Percentiles rank a stretch among this genome's conserved stretches.
phyloP scores from a whole-genome alignment of 139 green algal species.

The Pleodorina starrii region DNA sequence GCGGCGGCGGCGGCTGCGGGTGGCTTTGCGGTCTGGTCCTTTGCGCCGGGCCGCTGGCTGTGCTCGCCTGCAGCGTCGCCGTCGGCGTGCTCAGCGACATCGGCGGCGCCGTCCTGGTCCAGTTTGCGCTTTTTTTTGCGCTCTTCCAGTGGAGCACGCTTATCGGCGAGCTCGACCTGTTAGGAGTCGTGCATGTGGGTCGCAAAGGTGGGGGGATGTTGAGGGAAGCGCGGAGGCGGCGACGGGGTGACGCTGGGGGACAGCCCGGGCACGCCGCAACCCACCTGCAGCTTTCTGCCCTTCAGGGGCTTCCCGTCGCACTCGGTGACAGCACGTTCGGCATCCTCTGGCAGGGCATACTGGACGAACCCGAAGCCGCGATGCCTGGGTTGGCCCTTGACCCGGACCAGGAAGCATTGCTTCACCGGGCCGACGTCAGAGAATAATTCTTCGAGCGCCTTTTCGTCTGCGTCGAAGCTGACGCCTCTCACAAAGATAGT shows the following conservation, averaged over 20 bases:
- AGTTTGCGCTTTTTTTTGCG: conserved; percentile 68
- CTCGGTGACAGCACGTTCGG: conserved; percentile 77
- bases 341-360: conserved; percentile 90
- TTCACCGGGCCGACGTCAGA: conserved; percentile 86
- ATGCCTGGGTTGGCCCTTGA: conserved; percentile 69
- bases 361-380: conserved; percentile 91
- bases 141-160: conserved; percentile 77
- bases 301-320: conserved; percentile 74
- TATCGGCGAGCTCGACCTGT: conserved; percentile 83
- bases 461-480: conserved; percentile 71
- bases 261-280: too few relatives aligned
- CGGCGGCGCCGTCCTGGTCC: background rate
- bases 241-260: too few relatives aligned
- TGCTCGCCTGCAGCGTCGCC: background rate
- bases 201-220: too few relatives aligned
- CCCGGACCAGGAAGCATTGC: conserved; percentile 85
- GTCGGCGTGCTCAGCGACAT: background rate
- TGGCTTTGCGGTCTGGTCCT: background rate
- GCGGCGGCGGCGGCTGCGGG: background rate
- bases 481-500: conserved; percentile 90
- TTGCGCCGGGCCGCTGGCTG: background rate
- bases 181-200: background rate
- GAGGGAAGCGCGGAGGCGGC: too few relatives aligned
- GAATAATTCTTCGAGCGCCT: conserved; percentile 81
- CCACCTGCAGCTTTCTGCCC: conserved; percentile 85